phyloP scores from a whole-genome alignment of 179 eudicot species.

The Silene coronaria region DNA sequence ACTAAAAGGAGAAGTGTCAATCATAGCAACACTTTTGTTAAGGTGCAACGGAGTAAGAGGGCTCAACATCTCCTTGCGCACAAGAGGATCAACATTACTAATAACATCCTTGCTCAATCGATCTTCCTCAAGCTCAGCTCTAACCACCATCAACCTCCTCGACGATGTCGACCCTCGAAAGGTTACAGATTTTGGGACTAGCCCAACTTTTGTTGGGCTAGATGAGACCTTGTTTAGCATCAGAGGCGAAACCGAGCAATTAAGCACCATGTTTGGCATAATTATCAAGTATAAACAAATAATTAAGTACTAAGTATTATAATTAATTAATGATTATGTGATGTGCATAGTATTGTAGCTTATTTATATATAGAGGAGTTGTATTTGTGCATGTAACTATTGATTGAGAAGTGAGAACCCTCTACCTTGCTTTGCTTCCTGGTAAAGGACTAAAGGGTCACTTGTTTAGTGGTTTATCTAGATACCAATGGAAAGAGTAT shows the following conservation, averaged over 20 bases:
- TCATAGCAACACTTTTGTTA: slow-evolving; percentile 9
- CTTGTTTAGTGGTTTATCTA: neutral
- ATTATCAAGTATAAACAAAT: neutral
- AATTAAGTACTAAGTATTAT: neutral
- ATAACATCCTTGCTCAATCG: neutral
- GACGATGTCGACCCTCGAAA: neutral
- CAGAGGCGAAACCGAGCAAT: slow-evolving; percentile 10
- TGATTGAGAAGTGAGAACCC: neutral
- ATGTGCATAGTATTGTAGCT: neutral
- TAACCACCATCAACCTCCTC: neutral
- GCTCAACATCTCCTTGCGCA: neutral
- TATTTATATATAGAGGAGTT: neutral
- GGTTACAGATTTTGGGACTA: neutral
- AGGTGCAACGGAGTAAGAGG: neutral
- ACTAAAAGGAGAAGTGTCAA: slow-evolving; percentile 10
- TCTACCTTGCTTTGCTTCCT: slow-evolving; percentile 6
- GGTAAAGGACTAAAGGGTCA: neutral
- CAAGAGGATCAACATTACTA: neutral
- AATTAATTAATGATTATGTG: neutral
- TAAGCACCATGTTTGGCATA: slow-evolving; percentile 20
- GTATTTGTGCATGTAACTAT: neutral
- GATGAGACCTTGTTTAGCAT: slow-evolving; percentile 16
- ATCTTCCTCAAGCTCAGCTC: slow-evolving; percentile 9
- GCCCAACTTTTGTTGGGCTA: slow-evolving; percentile 2
- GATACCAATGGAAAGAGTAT: neutral